Percentiles rank a stretch among this genome's conserved stretches.
phyloP scores from a whole-genome alignment of 1,139 yeast genomes.

The Blastobotrys serpentis region DNA sequence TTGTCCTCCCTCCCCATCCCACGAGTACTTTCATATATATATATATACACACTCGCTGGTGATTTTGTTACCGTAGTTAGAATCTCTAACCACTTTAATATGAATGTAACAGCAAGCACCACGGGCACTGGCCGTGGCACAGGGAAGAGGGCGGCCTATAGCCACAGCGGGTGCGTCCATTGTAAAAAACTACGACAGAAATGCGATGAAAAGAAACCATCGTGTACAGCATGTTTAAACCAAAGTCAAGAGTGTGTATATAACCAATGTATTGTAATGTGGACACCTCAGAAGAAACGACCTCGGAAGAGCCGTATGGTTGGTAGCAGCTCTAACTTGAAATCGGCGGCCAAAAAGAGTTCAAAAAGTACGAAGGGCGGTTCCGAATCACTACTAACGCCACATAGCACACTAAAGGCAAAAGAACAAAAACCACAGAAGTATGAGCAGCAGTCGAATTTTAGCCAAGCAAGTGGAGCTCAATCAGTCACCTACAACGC shows the following conservation, averaged over 20 bases:
- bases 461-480: no score
- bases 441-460: no score
- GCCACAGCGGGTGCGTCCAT: slow-evolving; percentile 38
- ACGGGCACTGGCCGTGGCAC: background rate
- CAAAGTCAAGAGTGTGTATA: slow-evolving; percentile 39
- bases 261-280: slow-evolving; percentile 14
- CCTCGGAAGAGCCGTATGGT: slow-evolving; percentile 5
- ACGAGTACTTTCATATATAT: background rate
- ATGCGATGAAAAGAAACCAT: slow-evolving; percentile 50
- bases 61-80: background rate
- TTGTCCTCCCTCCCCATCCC: background rate
- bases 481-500: no score
- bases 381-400: background rate
- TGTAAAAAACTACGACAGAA: slow-evolving; percentile 42
- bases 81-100: no score
- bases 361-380: slow-evolving; percentile 2
- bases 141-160: slow-evolving; percentile 15
- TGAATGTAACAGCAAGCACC: background rate
- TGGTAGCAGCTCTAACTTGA: slow-evolving; percentile 2
- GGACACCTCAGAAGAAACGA: slow-evolving; percentile 14
- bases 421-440: no score
- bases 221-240: slow-evolving; percentile 42
- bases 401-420: no score
- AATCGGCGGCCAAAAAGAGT: background rate
- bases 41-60: background rate